phyloP scores from a whole-genome alignment of 441 rosid species.

The Syzygium syzygioides region DNA sequence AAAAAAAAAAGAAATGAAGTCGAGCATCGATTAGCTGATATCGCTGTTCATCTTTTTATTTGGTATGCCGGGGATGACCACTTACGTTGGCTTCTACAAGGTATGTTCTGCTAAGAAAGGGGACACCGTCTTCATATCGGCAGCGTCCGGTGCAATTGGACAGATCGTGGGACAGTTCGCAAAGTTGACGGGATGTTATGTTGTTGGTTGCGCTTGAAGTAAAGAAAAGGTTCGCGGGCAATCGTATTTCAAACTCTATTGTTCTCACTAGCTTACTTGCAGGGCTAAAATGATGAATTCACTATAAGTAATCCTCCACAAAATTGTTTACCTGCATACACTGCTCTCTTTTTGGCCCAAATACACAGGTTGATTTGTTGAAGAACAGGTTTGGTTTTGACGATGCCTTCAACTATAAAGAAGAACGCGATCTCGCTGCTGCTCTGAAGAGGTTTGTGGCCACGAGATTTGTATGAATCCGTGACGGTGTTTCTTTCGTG shows the following conservation, averaged over 20 bases:
- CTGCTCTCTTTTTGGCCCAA: not conserved
- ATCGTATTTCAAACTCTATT: not conserved
- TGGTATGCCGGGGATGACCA: not conserved
- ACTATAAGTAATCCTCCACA: not conserved
- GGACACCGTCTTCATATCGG: not conserved
- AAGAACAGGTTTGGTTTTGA: slow-evolving; percentile 1
- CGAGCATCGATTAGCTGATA: not conserved
- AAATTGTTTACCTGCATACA: not conserved
- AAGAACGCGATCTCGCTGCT: not conserved
- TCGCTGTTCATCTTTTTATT: not conserved
- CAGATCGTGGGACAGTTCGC: slow-evolving; percentile 10
- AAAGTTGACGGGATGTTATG: not conserved
- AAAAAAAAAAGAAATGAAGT: not conserved
- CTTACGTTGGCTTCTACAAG: slow-evolving; percentile 6
- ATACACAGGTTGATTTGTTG: not conserved
- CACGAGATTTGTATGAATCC: not conserved
- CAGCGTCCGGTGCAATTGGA: slow-evolving; percentile 6
- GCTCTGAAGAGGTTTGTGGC: slow-evolving; percentile 1
- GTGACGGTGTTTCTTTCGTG: not conserved
- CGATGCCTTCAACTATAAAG: slow-evolving; percentile 7
- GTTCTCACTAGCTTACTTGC: not conserved
- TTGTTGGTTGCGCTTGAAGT: slow-evolving; percentile 5
- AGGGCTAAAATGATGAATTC: not conserved
- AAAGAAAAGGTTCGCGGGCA: slow-evolving; percentile 1
- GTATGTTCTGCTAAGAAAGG: slow-evolving; percentile 7